Evolutionary conservation across 2,329 filamentous ascomycete genomes (phyloP).

Genomic region (Colletotrichum magnum): DNA sequence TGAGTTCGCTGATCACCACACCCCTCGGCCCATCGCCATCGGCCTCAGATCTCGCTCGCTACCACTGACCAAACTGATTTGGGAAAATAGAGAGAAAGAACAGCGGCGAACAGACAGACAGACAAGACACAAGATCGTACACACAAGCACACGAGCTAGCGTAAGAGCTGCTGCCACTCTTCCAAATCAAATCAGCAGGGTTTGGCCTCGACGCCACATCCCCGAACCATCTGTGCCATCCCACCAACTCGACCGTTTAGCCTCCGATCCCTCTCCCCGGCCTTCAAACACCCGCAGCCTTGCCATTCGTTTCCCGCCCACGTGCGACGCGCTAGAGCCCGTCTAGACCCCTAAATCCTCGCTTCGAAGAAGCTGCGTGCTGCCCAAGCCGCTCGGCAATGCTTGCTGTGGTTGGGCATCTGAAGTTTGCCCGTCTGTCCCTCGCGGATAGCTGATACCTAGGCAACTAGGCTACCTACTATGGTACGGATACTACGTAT

Average conservation of each 20-base stretch:
- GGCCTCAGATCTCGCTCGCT: conserved; percentile 22
- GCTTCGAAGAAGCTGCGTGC: not conserved
- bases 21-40: conserved; percentile 6
- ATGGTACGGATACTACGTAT: too few species aligned
- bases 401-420: conserved; percentile 25
- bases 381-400: not conserved
- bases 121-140: too few species aligned
- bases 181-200: conserved; percentile 6
- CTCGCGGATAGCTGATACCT: not conserved
- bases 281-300: conserved; percentile 9
- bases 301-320: conserved; percentile 16
- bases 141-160: not conserved
- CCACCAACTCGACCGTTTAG: conserved; percentile 25
- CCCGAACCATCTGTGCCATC: conserved; percentile 16
- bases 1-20: conserved; percentile 24
- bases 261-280: conserved; percentile 21
- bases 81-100: too few species aligned
- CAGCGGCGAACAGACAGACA: too few species aligned
- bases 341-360: conserved; percentile 28
- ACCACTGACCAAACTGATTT: not conserved
- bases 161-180: not conserved
- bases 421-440: conserved; percentile 21
- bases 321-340: conserved; percentile 17
- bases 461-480: too few species aligned
- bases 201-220: conserved; percentile 11